Evolutionary conservation across 2,329 filamentous ascomycete species (phyloP), one percentile per base, ranked within the genome.

Genomic region (Rachicladosporium sp.): DNA sequence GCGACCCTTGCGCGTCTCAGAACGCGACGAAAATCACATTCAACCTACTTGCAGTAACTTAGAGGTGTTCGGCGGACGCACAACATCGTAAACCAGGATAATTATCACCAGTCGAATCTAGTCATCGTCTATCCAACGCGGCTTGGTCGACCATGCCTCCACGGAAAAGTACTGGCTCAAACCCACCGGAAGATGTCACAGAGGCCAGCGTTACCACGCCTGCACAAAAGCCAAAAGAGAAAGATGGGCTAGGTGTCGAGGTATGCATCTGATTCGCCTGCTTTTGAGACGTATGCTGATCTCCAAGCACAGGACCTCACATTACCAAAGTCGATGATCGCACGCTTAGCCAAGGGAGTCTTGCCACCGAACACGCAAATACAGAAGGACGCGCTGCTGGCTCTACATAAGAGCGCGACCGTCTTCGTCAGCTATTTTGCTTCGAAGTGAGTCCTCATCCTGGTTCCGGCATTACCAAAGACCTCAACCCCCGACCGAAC

Each of bases 351-450:
- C 31, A 89, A 89, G 64, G 80, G 82, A 31, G 82, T 85, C 4
- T 66, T 91, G 4, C 83, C 84, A 1, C 71, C 82, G 4, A 87
- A 87, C 56, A 88, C 83, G 4, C 81, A 86, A 61, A 83, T 89
- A 36, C 82, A 89, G 58, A 83, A 79, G 54, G 86, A 87, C 64
- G 84, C 84, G 32, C 74, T 88, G 40, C 63, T 85, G 37, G 84
- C 83, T 7, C 72, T 91, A 65, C 81, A 76, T 49, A 88, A 88
- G 63, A 82, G 81, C 60, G 80, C 84, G 6, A 88, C 82, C 1
- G 78, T 91, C 0, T 91, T 91, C 54, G 80, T 91, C 50, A 89
- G 76, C 62, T 84, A 88, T 58, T 67, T 91, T 27, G 79, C 82
- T 33, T 73, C 76, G 45, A 74, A 78, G 83, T 89, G 71, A 40